Conservation (phyloP, 805 yeast genomes). For the Metschnikowia henanensis region DNA sequence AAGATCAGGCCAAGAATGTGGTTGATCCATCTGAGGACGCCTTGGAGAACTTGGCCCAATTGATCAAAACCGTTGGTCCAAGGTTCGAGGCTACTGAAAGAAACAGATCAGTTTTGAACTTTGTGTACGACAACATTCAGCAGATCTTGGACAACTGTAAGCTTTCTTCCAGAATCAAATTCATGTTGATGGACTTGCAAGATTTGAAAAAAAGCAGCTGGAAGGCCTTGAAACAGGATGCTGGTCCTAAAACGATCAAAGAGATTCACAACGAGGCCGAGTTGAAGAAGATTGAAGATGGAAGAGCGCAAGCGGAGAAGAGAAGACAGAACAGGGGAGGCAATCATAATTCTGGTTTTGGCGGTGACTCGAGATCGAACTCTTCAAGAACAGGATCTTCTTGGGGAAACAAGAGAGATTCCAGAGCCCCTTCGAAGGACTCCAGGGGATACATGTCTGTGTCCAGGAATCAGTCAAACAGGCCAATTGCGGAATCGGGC, state of each 20-base stretch:
- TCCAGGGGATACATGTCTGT: slow-evolving; percentile 34
- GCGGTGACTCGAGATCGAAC: slow-evolving; percentile 51
- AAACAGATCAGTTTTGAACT: slow-evolving; percentile 51
- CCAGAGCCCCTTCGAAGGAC: slow-evolving; percentile 32
- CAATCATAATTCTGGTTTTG: slow-evolving; percentile 21
- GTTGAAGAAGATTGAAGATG: slow-evolving; percentile 53
- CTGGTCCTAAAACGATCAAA: slow-evolving; percentile 90
- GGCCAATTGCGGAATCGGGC: slow-evolving; percentile 23
- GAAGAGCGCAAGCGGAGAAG: slow-evolving; percentile 53
- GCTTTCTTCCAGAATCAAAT: slow-evolving; percentile 74
- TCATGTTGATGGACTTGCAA: slow-evolving; percentile 82
- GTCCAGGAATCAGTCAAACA: slow-evolving; percentile 35
- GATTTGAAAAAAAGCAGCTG: slow-evolving; percentile 73
- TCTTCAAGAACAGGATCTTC: slow-evolving; percentile 44
- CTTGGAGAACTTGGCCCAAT: slow-evolving; percentile 83
- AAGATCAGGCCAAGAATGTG: slow-evolving; percentile 54
- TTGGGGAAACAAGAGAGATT: slow-evolving; percentile 46
- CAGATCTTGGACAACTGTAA: slow-evolving; percentile 46
- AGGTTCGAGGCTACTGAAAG: slow-evolving; percentile 56
- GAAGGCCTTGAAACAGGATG: slow-evolving; percentile 59
- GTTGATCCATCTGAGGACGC: slow-evolving; percentile 81
- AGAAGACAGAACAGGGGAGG: slow-evolving; percentile 38
- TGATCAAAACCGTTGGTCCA: slow-evolving; percentile 82
- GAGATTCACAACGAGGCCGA: slow-evolving; percentile 90
- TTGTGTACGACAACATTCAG: slow-evolving; percentile 55